Percentiles rank a stretch among this genome's conserved stretches.
Evolutionary conservation across 2,329 filamentous ascomycete species (phyloP).

Genomic region (Aspergillus brunneoviolaceus): DNA sequence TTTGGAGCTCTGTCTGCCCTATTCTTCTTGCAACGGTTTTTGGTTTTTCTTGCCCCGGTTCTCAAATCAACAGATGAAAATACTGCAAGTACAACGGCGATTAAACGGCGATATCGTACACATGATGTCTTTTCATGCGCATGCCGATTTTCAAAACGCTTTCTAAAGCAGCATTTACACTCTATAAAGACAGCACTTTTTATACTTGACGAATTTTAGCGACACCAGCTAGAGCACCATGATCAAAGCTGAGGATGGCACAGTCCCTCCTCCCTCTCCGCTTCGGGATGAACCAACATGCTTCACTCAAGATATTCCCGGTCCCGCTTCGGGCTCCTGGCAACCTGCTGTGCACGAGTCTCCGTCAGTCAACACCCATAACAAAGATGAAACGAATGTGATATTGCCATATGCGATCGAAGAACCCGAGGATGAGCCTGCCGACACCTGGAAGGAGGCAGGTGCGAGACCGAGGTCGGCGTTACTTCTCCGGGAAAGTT

Average conservation of each 20-base stretch:
- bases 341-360: constrained; percentile 5
- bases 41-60: background rate
- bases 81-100: background rate
- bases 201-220: background rate
- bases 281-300: background rate
- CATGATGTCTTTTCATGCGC: background rate
- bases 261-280: background rate
- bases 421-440: constrained; percentile 33
- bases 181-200: background rate
- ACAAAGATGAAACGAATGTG: constrained; percentile 25
- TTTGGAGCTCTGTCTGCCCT: background rate
- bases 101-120: background rate
- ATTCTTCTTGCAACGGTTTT: background rate
- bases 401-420: constrained; percentile 43
- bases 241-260: background rate
- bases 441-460: background rate
- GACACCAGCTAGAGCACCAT: constrained; percentile 3
- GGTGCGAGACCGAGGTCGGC: background rate
- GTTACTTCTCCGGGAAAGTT: background rate
- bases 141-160: background rate
- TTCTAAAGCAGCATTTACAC: background rate
- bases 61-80: background rate
- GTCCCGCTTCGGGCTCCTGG: background rate
- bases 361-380: background rate
- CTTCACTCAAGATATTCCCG: background rate